Evolutionary conservation across 2,329 filamentous ascomycete species (phyloP).

Genomic region (Penicillium sp.): DNA sequence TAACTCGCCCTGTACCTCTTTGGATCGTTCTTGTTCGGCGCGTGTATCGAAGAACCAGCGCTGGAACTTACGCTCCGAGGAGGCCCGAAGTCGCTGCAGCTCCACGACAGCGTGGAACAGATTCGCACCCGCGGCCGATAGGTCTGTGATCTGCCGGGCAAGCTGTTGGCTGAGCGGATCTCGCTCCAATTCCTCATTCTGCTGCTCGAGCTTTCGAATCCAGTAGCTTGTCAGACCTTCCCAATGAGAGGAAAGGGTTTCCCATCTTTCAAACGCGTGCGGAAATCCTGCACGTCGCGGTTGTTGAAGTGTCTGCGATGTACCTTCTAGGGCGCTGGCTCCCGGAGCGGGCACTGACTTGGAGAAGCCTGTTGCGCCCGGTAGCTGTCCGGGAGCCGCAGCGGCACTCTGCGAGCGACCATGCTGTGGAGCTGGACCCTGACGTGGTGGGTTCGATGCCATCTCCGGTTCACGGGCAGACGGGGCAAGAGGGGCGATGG

Average conservation of each 20-base stretch:
- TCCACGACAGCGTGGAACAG: conserved; percentile 97
- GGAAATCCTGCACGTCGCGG: conserved; percentile 66
- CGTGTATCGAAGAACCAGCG: conserved; percentile 97
- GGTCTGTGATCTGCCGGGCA: conserved; percentile 86
- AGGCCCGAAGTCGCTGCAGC: conserved; percentile 84
- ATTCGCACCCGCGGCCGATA: conserved; percentile 95
- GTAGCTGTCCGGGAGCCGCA: conserved; percentile 13
- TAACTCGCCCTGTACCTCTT: conserved; percentile 76
- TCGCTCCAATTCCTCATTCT: conserved; percentile 73
- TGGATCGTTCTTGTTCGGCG: conserved; percentile 75
- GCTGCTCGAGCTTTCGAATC: conserved; percentile 88
- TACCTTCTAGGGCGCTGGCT: conserved; percentile 17
- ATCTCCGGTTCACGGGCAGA: background rate
- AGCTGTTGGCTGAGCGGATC: conserved; percentile 83
- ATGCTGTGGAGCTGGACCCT: conserved; percentile 23
- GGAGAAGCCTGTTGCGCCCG: conserved; percentile 15
- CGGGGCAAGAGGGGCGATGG: conserved; percentile 1
- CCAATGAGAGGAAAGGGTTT: conserved; percentile 94
- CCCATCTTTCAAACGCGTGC: conserved; percentile 96
- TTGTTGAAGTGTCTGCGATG: conserved; percentile 30
- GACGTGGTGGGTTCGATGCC: conserved; percentile 16
- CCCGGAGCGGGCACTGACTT: conserved; percentile 24
- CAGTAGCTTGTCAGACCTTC: conserved; percentile 96
- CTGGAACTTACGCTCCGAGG: conserved; percentile 95
- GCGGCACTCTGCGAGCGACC: conserved; percentile 17